A percentile compares a stretch with the other conserved stretches of the same genome.
Conservation (phyloP, 371 early-diverging fungal species). For the Rhizomucor miehei region DNA sequence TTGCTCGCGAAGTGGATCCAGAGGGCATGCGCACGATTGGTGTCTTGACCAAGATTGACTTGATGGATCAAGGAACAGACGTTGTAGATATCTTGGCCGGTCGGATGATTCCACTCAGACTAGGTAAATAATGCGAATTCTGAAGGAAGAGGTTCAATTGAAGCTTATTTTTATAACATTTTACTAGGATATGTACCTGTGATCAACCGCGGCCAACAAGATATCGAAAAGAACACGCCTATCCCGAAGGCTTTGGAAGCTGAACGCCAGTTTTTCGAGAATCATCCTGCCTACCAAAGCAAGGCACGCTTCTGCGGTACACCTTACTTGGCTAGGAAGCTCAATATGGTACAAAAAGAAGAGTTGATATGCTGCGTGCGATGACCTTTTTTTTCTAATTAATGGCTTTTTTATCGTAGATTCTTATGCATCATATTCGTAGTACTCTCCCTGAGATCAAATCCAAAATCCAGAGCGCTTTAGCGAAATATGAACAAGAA, state of each 20-base stretch:
- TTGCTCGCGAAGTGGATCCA: conserved; percentile 97
- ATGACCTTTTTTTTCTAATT: too few species aligned
- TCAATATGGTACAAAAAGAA: conserved; percentile 74
- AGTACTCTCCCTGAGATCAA: conserved; percentile 97
- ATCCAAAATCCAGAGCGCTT: conserved; percentile 83
- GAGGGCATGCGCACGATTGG: conserved; percentile 98
- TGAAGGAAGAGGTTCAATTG: background rate
- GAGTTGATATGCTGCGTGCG: background rate
- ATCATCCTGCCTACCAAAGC: conserved; percentile 88
- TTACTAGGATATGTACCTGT: conserved; percentile 87
- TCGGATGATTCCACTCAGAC: conserved; percentile 89
- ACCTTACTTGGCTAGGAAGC: conserved; percentile 91
- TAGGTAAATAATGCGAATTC: conserved; percentile 59
- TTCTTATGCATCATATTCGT: conserved; percentile 97
- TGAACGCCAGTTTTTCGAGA: conserved; percentile 92
- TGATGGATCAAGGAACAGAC: conserved; percentile 99
- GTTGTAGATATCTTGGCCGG: conserved; percentile 98
- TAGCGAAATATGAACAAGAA: conserved; percentile 84
- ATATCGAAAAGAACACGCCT: conserved; percentile 89
- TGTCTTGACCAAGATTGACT: conserved; percentile 98
- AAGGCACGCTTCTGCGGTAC: conserved; percentile 99
- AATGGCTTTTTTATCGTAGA: conserved; percentile 40
- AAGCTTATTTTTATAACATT: background rate
- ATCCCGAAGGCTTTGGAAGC: conserved; percentile 85
- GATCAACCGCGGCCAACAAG: conserved; percentile 96